Evolutionary conservation across 495 filamentous ascomycete species (phyloP).

Genomic region (Penicillium steckii): DNA sequence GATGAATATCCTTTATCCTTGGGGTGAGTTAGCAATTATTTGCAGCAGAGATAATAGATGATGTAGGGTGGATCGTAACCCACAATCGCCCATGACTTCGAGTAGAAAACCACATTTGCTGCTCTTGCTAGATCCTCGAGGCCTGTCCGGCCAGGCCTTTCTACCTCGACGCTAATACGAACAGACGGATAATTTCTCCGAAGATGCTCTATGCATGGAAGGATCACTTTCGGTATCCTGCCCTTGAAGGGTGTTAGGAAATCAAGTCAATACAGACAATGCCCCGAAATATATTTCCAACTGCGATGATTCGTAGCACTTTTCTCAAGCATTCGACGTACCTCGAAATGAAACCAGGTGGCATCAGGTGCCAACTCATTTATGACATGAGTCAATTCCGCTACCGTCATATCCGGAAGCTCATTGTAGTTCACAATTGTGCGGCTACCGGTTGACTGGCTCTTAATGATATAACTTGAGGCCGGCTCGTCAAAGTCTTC

Average conservation of each 20-base stretch:
- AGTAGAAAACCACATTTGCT: conserved; percentile 71
- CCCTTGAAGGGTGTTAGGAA: conserved; percentile 44
- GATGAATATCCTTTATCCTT: conserved; percentile 49
- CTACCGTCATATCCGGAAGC: conserved; percentile 60
- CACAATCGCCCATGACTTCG: conserved; percentile 67
- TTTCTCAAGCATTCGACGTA: conserved; percentile 28
- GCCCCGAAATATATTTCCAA: too few relatives aligned
- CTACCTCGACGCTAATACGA: conserved; percentile 65
- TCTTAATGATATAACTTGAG: conserved; percentile 71
- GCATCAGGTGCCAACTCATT: conserved; percentile 23
- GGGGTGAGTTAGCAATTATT: neutral
- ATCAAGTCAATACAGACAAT: neutral
- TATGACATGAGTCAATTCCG: conserved; percentile 49
- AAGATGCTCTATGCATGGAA: conserved; percentile 60
- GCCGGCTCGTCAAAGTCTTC: conserved; percentile 54
- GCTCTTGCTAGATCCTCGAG: conserved; percentile 59
- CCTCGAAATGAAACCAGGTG: conserved; percentile 78
- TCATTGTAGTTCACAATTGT: conserved; percentile 72
- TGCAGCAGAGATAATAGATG: neutral
- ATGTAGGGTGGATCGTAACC: conserved; percentile 14
- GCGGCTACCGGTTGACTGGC: conserved; percentile 54
- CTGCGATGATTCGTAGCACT: too few relatives aligned
- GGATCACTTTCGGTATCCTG: conserved; percentile 60
- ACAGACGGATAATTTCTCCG: conserved; percentile 44
- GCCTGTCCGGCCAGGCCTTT: conserved; percentile 63